Percentiles rank a stretch among this genome's conserved stretches.
Conservation (phyloP, 2,329 filamentous ascomycete genomes). For the Acrodontium crateriforme region DNA sequence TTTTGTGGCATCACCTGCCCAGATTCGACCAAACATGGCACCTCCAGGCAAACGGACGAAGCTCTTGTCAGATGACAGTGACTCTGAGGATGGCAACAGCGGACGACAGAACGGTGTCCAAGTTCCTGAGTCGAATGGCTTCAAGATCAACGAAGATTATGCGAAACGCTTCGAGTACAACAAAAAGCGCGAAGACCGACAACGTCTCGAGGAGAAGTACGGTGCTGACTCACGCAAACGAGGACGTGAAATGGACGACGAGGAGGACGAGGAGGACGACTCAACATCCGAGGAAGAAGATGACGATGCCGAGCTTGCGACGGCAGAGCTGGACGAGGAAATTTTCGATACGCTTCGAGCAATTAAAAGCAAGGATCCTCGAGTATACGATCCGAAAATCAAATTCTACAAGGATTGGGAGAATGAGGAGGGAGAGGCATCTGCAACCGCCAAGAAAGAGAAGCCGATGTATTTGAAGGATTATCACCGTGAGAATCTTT, state of each 20-base stretch:
- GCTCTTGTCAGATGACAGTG: slow-evolving; percentile 16
- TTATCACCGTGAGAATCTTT: slow-evolving; percentile 82
- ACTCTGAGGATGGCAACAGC: slow-evolving; percentile 10
- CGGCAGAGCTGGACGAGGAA: slow-evolving; percentile 70
- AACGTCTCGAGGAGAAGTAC: slow-evolving; percentile 77
- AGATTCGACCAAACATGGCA: slow-evolving; percentile 3
- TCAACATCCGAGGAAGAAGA: slow-evolving; percentile 64
- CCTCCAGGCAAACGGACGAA: slow-evolving; percentile 20
- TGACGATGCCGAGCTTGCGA: slow-evolving; percentile 76
- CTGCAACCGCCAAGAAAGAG: slow-evolving; percentile 46
- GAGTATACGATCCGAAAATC: slow-evolving; percentile 67
- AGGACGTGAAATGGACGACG: slow-evolving; percentile 31
- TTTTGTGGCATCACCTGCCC: too few relatives aligned
- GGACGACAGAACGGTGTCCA: slow-evolving; percentile 11
- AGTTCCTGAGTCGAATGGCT: slow-evolving; percentile 6
- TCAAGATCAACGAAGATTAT: slow-evolving; percentile 85
- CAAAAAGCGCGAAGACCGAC: slow-evolving; percentile 84
- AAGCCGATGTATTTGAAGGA: slow-evolving; percentile 78
- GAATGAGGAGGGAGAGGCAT: slow-evolving; percentile 28
- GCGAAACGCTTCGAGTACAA: slow-evolving; percentile 88
- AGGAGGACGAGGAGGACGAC: slow-evolving; percentile 43
- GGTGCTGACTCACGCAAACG: slow-evolving; percentile 17
- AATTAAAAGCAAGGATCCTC: slow-evolving; percentile 79
- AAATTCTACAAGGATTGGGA: slow-evolving; percentile 64
- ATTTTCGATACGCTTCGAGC: slow-evolving; percentile 79